Evolutionary conservation across 495 filamentous ascomycete species (phyloP), one percentile per base, ranked within the genome.

Genomic region (Bacidia rubella): DNA sequence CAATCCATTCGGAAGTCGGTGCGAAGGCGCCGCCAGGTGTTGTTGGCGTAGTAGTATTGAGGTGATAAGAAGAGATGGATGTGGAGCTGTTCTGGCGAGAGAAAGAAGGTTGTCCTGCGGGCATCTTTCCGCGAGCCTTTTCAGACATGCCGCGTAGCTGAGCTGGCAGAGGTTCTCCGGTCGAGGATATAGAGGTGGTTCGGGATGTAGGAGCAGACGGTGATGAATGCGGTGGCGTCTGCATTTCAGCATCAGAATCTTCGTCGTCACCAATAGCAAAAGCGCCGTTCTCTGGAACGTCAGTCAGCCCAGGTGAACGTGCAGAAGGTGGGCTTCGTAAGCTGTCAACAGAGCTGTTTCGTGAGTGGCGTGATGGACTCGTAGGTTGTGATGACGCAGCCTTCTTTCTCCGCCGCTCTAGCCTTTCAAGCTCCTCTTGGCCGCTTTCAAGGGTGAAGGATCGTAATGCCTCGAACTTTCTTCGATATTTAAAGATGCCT

Each of bases 141-240:
- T 99, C 92, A 10, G 90, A 95, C 88, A 97, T 99, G 45, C 88
- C 90, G 45, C 87, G 79, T n/a, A 93, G 63, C 60, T 96, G 90
- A 29, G 82, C 70, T n/a, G 90, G 87, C 11, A 95, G 77, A 22
- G 85, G 82, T 59, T 92, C 87, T 52, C 94, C 92, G 1, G 77
- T 68, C 1, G 77, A 76, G 15, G 86, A 81, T 15, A 83, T 66
- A 0, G 88, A 94, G 4, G 81, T 79, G 17, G 82, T 76, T 15
- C 79, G 75, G 4, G 88, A 92, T 17, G 74, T 77, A 29, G 79
- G 80, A 40, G 79, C 72, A 4, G 84, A 89, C 2, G 82, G 77
- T 11, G 81, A 83, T 4, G 85, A 85, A 20, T 79, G 78, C 2
- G 80, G 76, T 3, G 85, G 85, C 1, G 87, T 87, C 12, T 75